Conservation (phyloP, 164 flowering plant genomes). For the Berberis thunbergii region DNA sequence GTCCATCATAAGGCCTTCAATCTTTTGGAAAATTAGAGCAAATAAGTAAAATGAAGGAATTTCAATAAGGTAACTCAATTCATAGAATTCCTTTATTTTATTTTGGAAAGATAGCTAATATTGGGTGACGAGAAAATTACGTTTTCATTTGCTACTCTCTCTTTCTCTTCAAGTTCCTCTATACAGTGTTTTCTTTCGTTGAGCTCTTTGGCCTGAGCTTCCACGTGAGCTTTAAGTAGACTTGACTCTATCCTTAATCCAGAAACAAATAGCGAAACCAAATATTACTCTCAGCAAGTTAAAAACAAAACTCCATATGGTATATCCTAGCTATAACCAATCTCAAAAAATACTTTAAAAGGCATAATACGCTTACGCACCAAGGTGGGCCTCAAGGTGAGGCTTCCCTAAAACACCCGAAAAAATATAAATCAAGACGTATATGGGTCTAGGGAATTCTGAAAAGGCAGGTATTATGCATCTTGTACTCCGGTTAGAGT, state of each 20-base stretch:
- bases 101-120: not conserved
- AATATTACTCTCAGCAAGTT: conserved; percentile 9
- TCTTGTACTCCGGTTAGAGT: too few relatives aligned
- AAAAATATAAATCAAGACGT: too few relatives aligned
- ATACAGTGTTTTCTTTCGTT: conserved; percentile 45
- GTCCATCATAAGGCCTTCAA: conserved; percentile 96
- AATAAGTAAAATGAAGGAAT: not conserved
- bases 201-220: conserved; percentile 74
- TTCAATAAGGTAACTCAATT: not conserved
- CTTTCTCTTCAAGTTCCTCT: conserved; percentile 84
- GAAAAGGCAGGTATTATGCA: too few relatives aligned
- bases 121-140: conserved; percentile 23
- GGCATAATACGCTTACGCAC: too few relatives aligned
- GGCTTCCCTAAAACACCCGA: too few relatives aligned
- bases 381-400: too few relatives aligned
- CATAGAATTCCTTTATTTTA: not conserved
- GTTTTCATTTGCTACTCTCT: conserved; percentile 77
- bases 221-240: conserved; percentile 59
- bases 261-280: conserved; percentile 17
- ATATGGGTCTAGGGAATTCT: too few relatives aligned
- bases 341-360: too few relatives aligned
- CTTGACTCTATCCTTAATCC: conserved; percentile 76
- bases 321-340: too few relatives aligned
- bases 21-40: conserved; percentile 25
- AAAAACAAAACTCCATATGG: too few relatives aligned